These are phyloP conservation scores for Orbilia blumenaviensis DNA, from an alignment of 2,329 filamentous ascomycete genomes.

Conservation along the genomic window DNA sequence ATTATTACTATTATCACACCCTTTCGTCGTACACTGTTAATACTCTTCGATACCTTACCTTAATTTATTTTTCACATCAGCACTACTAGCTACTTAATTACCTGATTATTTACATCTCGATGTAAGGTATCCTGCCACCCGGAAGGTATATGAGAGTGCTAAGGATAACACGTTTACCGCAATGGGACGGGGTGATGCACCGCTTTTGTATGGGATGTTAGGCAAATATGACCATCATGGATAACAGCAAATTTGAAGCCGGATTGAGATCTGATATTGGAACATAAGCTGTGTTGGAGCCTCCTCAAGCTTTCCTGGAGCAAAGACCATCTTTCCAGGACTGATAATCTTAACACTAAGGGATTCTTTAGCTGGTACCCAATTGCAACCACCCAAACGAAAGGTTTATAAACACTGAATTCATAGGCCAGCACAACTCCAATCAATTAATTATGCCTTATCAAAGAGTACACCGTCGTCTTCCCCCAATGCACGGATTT, in stretches of 20 bases:
- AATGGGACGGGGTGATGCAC: neutral
- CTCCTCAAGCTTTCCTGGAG: no score
- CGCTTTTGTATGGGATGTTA: neutral
- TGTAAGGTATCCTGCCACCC: neutral
- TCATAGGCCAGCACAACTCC: neutral
- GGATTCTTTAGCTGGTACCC: no score
- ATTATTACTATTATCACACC: no score
- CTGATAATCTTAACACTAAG: no score
- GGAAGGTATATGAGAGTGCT: neutral
- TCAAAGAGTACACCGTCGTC: neutral
- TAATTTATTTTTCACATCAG: neutral
- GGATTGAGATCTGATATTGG: no score
- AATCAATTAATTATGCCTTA: neutral
- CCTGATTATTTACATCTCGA: neutral
- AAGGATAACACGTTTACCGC: neutral
- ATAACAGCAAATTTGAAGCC: no score
- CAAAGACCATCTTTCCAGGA: no score
- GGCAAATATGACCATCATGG: neutral
- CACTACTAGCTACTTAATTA: neutral
- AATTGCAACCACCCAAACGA: no score
- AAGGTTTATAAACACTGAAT: no score
- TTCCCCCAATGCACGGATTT: conserved; percentile 46
- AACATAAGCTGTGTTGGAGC: no score
- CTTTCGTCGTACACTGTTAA: neutral
- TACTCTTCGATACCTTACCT: conserved; percentile 5